Evolutionary conservation across 2,329 filamentous ascomycete genomes (phyloP), one percentile per base, ranked within the genome.

Genomic region (Talaromyces funiculosus): DNA sequence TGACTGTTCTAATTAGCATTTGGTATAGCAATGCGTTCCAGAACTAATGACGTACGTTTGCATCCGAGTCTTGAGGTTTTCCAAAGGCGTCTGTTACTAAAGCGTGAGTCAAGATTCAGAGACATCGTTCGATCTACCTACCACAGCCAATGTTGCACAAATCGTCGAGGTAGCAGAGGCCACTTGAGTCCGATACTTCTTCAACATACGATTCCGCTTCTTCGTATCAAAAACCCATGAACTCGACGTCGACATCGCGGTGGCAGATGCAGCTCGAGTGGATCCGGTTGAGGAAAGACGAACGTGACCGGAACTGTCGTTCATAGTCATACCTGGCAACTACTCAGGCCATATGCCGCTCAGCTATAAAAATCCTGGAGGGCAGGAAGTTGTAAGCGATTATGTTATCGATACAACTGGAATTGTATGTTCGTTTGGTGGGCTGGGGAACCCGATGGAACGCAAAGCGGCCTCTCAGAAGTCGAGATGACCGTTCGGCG

Each of bases 381-480:
- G 53, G 29, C 53, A 20, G 22, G 43, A 29, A 3, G 8, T 29
- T n/a, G 12, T 29, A 12, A 37, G 26, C 4, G 33, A 26, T 49
- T 33, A 26, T 18, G 16, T n/a, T 31, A 51, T 51, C 26, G n/a
- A 51, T 51, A 14, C n/a, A 22, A 20, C 18, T 51, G 29, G n/a
- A 3, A 24, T n/a, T 16, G 51, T 54, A 10, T 33, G 14, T n/a
- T 20, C 29, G 18, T 33, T 22, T 40, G 37, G 56, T 69, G 74
- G 74, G 75, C 73, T 75, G 75, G 73, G 74, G 76, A 76, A 76
- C 73, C 77, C 74, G 73, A 79, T 79, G 77, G 77, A 80, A 80
- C 77, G 78, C 78, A 78, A 78, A 78, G 73, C 75, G 75, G 76
- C 73, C 77, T 78, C 78, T 79, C 78, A 76, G 62, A 67, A 63